Evolutionary conservation across 2,329 filamentous ascomycete species (phyloP), one percentile per base, ranked within the genome.

Genomic region (Colletotrichum brevisporum): DNA sequence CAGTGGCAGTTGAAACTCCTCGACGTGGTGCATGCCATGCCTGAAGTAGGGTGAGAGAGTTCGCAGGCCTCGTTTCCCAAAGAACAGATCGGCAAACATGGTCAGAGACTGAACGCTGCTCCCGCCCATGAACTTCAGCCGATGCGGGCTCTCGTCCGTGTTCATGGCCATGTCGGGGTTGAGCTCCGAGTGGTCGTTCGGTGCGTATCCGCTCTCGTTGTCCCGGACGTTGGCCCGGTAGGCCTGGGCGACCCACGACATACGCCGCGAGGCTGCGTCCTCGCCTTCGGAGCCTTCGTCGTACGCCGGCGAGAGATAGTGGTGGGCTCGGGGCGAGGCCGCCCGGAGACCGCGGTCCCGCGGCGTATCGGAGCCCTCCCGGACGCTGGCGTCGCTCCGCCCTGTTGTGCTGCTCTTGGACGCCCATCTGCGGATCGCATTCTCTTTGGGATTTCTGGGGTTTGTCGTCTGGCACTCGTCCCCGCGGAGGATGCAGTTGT

Each of bases 401-500:
- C 12, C 52, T 18, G 43, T 59, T n/a, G 41, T 39, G 12, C n/a
- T 63, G 24, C 71, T 66, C 31, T 74, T 71, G 16, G 71, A 59
- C 6, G 74, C 72, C 69, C 71, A 71, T 26, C 59, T 65, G 2
- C 74, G 73, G 5, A 72, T 66, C 16, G 67, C 69, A 0, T 62
- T 57, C 39, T 64, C 71, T 16, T 69, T 73, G 0, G 74, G 74
- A 6, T 73, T 71, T 2, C 74, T 69, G 21, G 71, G 73, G 41
- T 75, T 73, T 8, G 74, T 72, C 1, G 74, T 75, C 65, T 75
- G 71, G 54, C 74, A 75, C 2, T 68, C 59, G 48, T 75, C 74
- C 31, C 71, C 67, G 1, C 75, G 69, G 31, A 74, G 64, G 43
- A 61, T 88, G 71, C 75, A 77, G 54, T 77, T 77, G 12, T 71